Evolutionary conservation across 2,329 filamentous ascomycete genomes (phyloP), one percentile per base, ranked within the genome.

Genomic region (Thelonectria olida): DNA sequence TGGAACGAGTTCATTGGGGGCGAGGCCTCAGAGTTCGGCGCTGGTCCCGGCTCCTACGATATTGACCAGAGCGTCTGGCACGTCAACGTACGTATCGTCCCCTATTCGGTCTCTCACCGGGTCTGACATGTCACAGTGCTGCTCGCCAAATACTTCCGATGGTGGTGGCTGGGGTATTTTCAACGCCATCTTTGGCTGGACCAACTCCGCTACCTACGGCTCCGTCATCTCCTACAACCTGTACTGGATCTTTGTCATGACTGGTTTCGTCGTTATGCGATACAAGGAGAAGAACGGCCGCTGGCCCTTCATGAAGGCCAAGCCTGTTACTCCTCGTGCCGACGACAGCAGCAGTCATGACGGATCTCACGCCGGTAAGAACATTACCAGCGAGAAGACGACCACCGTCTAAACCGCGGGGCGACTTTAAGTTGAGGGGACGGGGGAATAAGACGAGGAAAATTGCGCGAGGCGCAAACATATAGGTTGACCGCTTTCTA

Each of bases 171-270:
- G 92, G 93, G 92, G 92, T 50, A 88, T 97, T 68, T 94, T 97
- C 84, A 95, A 96, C 70, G 88, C 92, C 60, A 83, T 97, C 54
- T 82, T 97, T 10, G 93, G 93, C 60, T 97, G 93, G 93, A 86
- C 88, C 63, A 97, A 97, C 80, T 92, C 91, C 12, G 93, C 92
- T 5, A 96, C 93, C 2, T 93, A 95, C 70, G 92, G 93, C 52
- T 94, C 92, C 1, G 90, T 97, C 65, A 88, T 97, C 64, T 89
- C 91, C 1, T 97, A 97, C 80, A 96, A 96, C 74, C 60, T 95
- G 15, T 97, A 97, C 80, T 97, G 93, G 93, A 78, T 96, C 51
- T 82, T 81, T 8, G 85, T 96, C 66, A 92, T 93, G 58, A 83
- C 92, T 15, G 84, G 83, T 5, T 92, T 95, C 73, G 62, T 87